Percentiles rank a stretch among this genome's conserved stretches.
Evolutionary conservation across 345 rosid genomes (phyloP).

Genomic region (Eucalyptus cloeziana): DNA sequence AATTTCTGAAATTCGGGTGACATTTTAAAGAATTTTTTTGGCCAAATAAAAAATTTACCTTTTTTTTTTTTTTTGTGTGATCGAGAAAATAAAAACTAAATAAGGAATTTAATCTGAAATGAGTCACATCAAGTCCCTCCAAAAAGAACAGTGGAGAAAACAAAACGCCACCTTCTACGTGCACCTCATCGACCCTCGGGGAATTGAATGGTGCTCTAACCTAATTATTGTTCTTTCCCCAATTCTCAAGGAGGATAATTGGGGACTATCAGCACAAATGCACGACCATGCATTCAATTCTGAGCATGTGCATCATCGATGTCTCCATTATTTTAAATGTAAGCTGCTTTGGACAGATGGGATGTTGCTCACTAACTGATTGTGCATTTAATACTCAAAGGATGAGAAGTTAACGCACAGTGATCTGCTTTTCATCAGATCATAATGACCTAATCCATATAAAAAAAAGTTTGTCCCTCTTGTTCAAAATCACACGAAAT

Average conservation of each 20-base stretch:
- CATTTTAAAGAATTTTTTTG: neutral
- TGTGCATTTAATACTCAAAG: neutral
- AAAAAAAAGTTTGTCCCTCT: neutral
- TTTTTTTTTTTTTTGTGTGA: neutral
- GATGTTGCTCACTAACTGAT: neutral
- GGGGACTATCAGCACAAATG: neutral
- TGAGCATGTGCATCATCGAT: neutral
- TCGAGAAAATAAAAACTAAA: neutral
- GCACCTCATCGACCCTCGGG: neutral
- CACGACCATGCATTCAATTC: neutral
- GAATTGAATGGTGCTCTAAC: neutral
- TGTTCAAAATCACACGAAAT: neutral
- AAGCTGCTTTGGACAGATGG: neutral
- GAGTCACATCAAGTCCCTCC: neutral
- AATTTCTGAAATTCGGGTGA: neutral
- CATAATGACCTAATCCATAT: neutral
- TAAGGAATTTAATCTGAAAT: neutral
- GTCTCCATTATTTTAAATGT: neutral
- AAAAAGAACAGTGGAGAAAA: neutral
- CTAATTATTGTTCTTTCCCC: neutral
- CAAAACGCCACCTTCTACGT: neutral
- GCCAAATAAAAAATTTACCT: neutral
- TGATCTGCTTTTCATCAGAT: neutral
- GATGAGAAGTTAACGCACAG: neutral
- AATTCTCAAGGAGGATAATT: neutral